Conservation (phyloP, 73 alveolate species). For the Halteria grandinella region DNA sequence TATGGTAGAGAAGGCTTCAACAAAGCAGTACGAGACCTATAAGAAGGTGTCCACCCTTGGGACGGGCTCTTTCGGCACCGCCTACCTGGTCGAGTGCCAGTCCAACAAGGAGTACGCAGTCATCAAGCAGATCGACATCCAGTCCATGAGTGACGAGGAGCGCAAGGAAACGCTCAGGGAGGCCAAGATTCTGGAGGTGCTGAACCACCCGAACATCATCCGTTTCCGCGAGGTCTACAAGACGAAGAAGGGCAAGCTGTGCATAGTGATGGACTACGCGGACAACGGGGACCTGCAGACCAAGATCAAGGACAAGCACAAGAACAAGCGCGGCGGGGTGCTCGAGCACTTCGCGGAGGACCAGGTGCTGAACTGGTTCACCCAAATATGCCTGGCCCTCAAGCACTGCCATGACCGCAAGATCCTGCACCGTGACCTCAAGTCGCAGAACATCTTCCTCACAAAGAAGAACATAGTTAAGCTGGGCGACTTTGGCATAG, state of each 20-base stretch:
- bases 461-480: slow-evolving; percentile 77
- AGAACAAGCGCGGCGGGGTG: slow-evolving; percentile 22
- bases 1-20: too few species aligned
- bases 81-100: slow-evolving; percentile 87
- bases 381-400: slow-evolving; percentile 83
- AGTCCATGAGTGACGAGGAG: slow-evolving; percentile 84
- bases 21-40: slow-evolving; percentile 67
- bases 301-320: slow-evolving; percentile 76
- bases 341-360: slow-evolving; percentile 67
- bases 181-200: slow-evolving; percentile 88
- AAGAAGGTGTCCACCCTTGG: slow-evolving; percentile 85
- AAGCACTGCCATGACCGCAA: slow-evolving; percentile 85
- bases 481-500: slow-evolving; percentile 88
- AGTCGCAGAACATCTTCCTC: slow-evolving; percentile 78
- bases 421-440: slow-evolving; percentile 84
- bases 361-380: slow-evolving; percentile 80
- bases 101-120: slow-evolving; percentile 71
- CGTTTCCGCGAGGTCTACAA: slow-evolving; percentile 89
- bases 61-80: slow-evolving; percentile 95
- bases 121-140: slow-evolving; percentile 93
- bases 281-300: slow-evolving; percentile 92
- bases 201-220: slow-evolving; percentile 86
- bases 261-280: slow-evolving; percentile 97
- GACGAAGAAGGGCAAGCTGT: slow-evolving; percentile 81
- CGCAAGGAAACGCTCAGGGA: slow-evolving; percentile 92